These are phyloP conservation scores for Diaporthe destruens DNA, from an alignment of 2,329 filamentous ascomycete species.

Conservation along the genomic window DNA sequence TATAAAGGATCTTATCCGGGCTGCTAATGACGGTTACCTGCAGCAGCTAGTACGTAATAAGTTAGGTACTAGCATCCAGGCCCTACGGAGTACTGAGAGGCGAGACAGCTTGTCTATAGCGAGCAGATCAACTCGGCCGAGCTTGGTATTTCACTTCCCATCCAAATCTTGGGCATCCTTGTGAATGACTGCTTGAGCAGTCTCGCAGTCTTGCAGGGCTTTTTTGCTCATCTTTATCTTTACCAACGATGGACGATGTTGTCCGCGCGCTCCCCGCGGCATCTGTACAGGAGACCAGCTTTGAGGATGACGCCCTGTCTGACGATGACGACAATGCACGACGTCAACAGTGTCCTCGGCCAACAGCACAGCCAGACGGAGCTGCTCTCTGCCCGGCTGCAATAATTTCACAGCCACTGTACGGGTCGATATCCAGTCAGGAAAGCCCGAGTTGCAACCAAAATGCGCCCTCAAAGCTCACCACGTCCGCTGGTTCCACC, in stretches of 20 bases:
- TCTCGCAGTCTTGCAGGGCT: neutral
- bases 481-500: constrained; percentile 25
- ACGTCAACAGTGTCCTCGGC: neutral
- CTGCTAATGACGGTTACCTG: too few relatives aligned
- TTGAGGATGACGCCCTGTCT: constrained; percentile 39
- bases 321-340: constrained; percentile 20
- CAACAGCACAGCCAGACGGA: neutral
- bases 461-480: constrained; percentile 10
- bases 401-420: neutral
- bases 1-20: too few relatives aligned
- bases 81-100: too few relatives aligned
- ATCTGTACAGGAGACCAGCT: constrained; percentile 44
- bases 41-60: neutral
- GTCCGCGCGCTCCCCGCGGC: constrained; percentile 36
- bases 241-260: constrained; percentile 26
- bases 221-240: neutral
- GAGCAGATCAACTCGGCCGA: neutral
- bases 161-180: neutral
- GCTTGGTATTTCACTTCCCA: neutral
- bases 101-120: constrained; percentile 1
- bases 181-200: neutral
- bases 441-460: constrained; percentile 1
- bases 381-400: neutral
- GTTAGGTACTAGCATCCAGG: too few relatives aligned
- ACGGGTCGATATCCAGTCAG: constrained; percentile 23